Conservation (phyloP, 768 basidiomycete species). For the Lactifluus piperatus region DNA sequence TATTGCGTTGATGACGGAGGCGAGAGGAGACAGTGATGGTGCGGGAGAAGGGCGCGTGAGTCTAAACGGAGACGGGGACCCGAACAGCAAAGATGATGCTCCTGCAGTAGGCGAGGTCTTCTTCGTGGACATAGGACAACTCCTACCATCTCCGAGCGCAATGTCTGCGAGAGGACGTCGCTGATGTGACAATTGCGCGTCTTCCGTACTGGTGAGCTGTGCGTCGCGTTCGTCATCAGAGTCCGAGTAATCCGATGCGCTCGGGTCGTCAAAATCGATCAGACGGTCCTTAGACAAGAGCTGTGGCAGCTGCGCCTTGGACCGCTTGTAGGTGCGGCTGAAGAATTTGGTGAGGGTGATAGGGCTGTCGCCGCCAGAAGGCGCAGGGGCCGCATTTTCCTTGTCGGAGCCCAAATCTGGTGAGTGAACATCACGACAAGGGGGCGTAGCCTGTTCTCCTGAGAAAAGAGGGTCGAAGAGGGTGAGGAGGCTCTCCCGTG, state of each 20-base stretch:
- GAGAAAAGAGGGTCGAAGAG: conserved; percentile 18
- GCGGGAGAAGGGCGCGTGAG: conserved; percentile 26
- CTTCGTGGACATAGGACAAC: not conserved
- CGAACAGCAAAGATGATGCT: not conserved
- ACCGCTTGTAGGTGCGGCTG: conserved; percentile 14
- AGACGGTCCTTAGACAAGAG: conserved; percentile 6
- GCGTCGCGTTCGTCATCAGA: not conserved
- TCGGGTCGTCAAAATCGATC: conserved; percentile 11
- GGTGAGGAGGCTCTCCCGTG: conserved; percentile 18
- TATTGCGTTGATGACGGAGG: conserved; percentile 20
- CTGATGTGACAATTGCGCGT: not conserved
- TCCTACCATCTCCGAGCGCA: conserved; percentile 8
- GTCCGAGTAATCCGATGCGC: not conserved
- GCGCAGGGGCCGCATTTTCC: conserved; percentile 10
- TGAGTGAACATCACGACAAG: not conserved
- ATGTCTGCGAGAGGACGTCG: conserved; percentile 20
- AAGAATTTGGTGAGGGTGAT: conserved; percentile 21
- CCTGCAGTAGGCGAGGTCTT: not conserved
- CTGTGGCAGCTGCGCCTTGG: conserved; percentile 3
- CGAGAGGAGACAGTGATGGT: conserved; percentile 22
- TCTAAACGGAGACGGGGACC: conserved; percentile 3
- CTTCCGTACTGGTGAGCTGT: not conserved
- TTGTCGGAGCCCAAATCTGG: conserved; percentile 19
- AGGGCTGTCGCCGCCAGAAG: conserved; percentile 1
- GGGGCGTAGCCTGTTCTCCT: not conserved